Evolutionary conservation across 306 rosid genomes (phyloP), one percentile per base, ranked within the genome.

Genomic region (Quercus cerris): DNA sequence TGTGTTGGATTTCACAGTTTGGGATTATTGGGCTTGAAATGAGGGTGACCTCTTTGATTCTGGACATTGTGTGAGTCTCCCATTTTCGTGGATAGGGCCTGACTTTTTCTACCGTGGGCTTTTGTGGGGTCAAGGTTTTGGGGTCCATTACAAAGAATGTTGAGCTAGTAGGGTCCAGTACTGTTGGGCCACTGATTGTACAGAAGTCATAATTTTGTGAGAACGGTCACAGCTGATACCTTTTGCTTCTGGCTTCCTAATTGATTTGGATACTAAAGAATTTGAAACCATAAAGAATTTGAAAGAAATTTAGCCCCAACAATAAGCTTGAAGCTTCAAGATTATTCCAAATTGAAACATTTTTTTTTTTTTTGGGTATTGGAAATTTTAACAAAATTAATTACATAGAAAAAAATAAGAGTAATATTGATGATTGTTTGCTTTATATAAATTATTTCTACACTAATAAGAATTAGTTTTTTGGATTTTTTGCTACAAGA

Each of bases 31-130:
- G 81, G 78, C 89, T 86, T 19, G 83, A 84, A 9, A 63, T 75
- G 46, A 84, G 82, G 4, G 79, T 85, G 20, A 85, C n/a, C 80
- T 38, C 44, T 38, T 38, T 38, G 44, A 38, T 38, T 38, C 44
- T 38, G 44, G 44, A 38, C 44, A 38, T 85, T 3, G 58, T 79
- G 4, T 3, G n/a, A 22, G 58, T 70, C 23, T 84, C 89, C 9
- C 1, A 13, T 63, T 88, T 88, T 31, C 89, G 67, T 7, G 87
- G 83, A 19, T 86, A 86, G 6, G 88, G 92, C 8, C 86, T 83
- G 13, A 85, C 83, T 67, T 55, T 88, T 49, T 76, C 82, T 15
- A 74, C 78, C 31, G 51, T 10, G 5, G 27, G 73, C 54, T 78
- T 75, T 9, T 7, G 3, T 33, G 49, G 0, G 25, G 58, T 49